These are phyloP conservation scores for Musa itinerans DNA, from an alignment of 176 grass and related monocot genomes.

Conservation along the genomic window DNA sequence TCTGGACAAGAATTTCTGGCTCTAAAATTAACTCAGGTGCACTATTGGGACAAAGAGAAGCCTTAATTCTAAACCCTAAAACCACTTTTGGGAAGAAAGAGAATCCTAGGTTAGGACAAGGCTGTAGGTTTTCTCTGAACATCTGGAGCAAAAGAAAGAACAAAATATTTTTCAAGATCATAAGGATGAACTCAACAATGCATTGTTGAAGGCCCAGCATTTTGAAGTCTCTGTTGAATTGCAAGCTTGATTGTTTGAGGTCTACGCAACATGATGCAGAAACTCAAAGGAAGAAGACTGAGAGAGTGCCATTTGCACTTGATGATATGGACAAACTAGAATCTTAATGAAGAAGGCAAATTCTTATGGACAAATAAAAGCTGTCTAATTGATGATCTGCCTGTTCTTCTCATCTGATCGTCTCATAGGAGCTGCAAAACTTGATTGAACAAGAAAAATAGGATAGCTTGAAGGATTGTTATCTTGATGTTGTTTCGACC, in stretches of 20 bases:
- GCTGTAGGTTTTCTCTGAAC: conserved; percentile 22
- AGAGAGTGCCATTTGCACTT: conserved; percentile 62
- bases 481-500: too few species aligned
- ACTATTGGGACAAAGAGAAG: too few species aligned
- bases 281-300: conserved; percentile 50
- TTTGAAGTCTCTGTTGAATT: conserved; percentile 50
- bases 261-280: conserved; percentile 42
- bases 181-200: conserved; percentile 30
- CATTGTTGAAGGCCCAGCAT: conserved; percentile 28
- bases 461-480: too few species aligned
- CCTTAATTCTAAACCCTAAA: conserved; percentile 35
- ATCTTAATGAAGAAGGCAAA: conserved; percentile 7
- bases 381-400: too few species aligned
- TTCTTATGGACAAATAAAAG: too few species aligned
- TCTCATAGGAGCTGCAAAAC: too few species aligned
- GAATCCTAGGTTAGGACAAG: conserved; percentile 30
- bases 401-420: too few species aligned
- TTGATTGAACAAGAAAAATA: too few species aligned
- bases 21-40: conserved; percentile 12
- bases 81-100: conserved; percentile 23
- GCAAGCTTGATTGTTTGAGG: conserved; percentile 61
- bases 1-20: conserved; percentile 38
- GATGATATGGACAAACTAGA: conserved; percentile 34
- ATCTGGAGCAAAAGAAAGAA: conserved; percentile 50
- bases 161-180: conserved; percentile 23